Evolutionary conservation across 176 grass and related monocot species (phyloP).

Genomic region (Rhynchospora tenuis): DNA sequence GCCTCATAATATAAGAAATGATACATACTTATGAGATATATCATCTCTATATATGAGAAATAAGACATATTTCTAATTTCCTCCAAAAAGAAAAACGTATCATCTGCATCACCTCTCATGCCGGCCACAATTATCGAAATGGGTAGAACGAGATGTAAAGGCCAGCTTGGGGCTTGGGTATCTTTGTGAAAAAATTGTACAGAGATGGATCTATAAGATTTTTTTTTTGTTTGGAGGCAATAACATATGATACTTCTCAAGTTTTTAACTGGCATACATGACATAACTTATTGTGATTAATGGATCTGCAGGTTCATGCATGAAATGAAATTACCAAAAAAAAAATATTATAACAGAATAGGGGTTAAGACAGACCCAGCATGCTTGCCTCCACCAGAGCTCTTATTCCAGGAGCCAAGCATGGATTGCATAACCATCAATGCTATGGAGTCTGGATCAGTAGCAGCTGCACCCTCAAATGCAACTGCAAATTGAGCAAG

Average conservation of each 20-base stretch:
- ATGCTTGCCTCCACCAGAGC: constrained; percentile 72
- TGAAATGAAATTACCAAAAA: neutral
- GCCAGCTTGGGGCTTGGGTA: too few species aligned
- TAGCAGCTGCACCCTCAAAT: constrained; percentile 75
- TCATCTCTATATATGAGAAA: neutral
- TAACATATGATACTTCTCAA: neutral
- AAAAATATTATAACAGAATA: constrained; percentile 1
- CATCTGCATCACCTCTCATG: too few species aligned
- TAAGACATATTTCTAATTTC: neutral
- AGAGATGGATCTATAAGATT: neutral
- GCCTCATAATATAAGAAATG: neutral
- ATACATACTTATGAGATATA: neutral
- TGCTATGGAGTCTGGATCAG: constrained; percentile 92
- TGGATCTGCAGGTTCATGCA: neutral
- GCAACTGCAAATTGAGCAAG: constrained; percentile 96
- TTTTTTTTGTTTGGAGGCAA: neutral
- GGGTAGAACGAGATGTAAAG: neutral
- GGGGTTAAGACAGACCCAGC: constrained; percentile 49
- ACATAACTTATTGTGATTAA: neutral
- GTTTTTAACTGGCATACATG: neutral
- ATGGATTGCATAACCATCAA: constrained; percentile 99
- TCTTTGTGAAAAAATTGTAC: neutral
- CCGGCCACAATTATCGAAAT: neutral
- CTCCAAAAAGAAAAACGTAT: neutral
- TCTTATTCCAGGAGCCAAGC: constrained; percentile 97